Conservation (phyloP, 2,329 filamentous ascomycete genomes). For the Cladosporium phlei region DNA sequence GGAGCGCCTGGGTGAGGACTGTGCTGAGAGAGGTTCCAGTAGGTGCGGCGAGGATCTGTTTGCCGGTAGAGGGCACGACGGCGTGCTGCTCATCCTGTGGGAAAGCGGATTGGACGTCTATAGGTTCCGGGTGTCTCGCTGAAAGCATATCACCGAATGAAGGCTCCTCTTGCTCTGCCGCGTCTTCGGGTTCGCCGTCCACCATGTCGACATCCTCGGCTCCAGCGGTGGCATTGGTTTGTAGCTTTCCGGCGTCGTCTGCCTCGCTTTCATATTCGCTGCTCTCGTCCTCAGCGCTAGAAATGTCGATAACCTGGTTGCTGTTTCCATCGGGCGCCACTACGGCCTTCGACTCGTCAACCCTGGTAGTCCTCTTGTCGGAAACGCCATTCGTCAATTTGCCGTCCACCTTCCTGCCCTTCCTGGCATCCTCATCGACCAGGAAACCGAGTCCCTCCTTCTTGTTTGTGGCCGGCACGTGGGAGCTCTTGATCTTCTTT, state of each 20-base stretch:
- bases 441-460: slow-evolving; percentile 29
- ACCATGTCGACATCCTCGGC: slow-evolving; percentile 18
- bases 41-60: slow-evolving; percentile 54
- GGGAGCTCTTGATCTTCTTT: slow-evolving; percentile 33
- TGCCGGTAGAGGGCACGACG: slow-evolving; percentile 39
- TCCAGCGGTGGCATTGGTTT: slow-evolving; percentile 17
- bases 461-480: slow-evolving; percentile 24
- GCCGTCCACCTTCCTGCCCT: slow-evolving; percentile 37
- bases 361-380: slow-evolving; percentile 46
- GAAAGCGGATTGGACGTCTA: slow-evolving; percentile 66
- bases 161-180: slow-evolving; percentile 42
- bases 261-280: slow-evolving; percentile 23
- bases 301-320: slow-evolving; percentile 44
- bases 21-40: slow-evolving; percentile 79
- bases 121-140: slow-evolving; percentile 61
- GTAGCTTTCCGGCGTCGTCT: slow-evolving; percentile 7
- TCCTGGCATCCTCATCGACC: slow-evolving; percentile 32
- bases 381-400: slow-evolving; percentile 52
- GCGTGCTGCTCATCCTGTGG: slow-evolving; percentile 41
- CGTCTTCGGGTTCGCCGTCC: slow-evolving; percentile 32
- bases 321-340: slow-evolving; percentile 44
- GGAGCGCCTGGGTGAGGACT: slow-evolving; percentile 87
- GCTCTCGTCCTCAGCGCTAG: slow-evolving; percentile 40
- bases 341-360: slow-evolving; percentile 55
- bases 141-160: slow-evolving; percentile 85